Evolutionary conservation across 371 early-diverging fungal species (phyloP), one percentile per base, ranked within the genome.

Genomic region (Amoeboaphelidium occidentale): DNA sequence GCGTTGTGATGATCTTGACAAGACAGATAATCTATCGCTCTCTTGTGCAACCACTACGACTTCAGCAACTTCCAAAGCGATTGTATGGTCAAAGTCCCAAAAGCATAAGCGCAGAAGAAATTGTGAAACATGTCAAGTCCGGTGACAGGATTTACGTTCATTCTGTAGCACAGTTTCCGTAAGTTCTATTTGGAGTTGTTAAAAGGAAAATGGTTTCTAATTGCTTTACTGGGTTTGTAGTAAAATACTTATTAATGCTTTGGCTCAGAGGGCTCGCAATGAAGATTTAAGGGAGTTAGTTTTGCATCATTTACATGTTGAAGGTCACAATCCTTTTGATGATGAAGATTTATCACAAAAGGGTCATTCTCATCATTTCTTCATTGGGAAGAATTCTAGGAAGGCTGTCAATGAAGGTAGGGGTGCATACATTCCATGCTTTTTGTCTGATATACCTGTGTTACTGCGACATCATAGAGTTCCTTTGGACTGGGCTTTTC

Each of bases 241-340:
- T 27, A 28, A 26, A 25, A 27, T 53, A n/a, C 20, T 23, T 21
- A 42, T 1, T 3, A 26, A 17, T n/a, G 43, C 23, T 12, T 17
- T 23, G 25, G 28, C 41, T 23, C 24, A 27, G 39, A 14, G 42
- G 14, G 27, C 28, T 32, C 53, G 51, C 20, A 25, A 61, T 14
- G 47, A 47, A 17, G 61, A 62, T 32, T 51, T 67, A 25, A 25
- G 20, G 17, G 44, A 54, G 27, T 56, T 65, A 24, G 63, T 60
- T 47, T 48, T 65, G 41, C n/a, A 10, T 25, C 68, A 67, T 52
- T 49, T 67, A 51, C 68, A 67, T 46, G 46, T 67, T 27, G 63
- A 64, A 25, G 45, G 46, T 20, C 2, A 27, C 13, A 25, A 13
- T 44, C 27, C 3, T 6, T 14, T 43, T 14, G 51, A 32, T 24